Conservation (phyloP, 1,284 basidiomycete species). For the Moniliella sp. region DNA sequence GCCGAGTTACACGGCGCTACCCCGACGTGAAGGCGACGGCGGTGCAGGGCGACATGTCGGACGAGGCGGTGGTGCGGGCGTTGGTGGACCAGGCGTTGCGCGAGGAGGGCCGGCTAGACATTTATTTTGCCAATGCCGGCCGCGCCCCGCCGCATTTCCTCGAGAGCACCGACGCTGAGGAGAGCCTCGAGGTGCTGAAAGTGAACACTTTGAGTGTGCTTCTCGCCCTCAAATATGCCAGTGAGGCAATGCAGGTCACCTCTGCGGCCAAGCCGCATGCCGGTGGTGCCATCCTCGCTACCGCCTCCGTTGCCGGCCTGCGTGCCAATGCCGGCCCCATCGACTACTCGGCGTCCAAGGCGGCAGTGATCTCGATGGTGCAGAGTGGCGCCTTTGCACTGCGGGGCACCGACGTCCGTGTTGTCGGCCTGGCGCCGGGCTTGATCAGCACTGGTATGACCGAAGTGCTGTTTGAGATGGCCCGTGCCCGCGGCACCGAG, state of each 20-base stretch:
- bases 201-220: slow-evolving; percentile 58
- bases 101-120: slow-evolving; percentile 65
- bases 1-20: slow-evolving; percentile 48
- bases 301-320: slow-evolving; percentile 75
- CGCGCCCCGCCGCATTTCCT: slow-evolving; percentile 40
- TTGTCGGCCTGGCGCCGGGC: slow-evolving; percentile 75
- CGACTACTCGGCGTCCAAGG: slow-evolving; percentile 46
- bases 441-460: slow-evolving; percentile 69
- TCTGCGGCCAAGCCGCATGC: slow-evolving; percentile 43
- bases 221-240: slow-evolving; percentile 68
- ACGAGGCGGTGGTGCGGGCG: slow-evolving; percentile 48
- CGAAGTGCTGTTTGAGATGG: slow-evolving; percentile 48
- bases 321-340: slow-evolving; percentile 62
- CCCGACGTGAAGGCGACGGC: slow-evolving; percentile 42
- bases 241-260: slow-evolving; percentile 49
- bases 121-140: slow-evolving; percentile 64
- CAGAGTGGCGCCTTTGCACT: slow-evolving; percentile 60
- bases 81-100: slow-evolving; percentile 51
- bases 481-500: slow-evolving; percentile 49
- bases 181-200: slow-evolving; percentile 54
- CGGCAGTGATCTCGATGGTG: slow-evolving; percentile 50
- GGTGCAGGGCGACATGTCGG: slow-evolving; percentile 56
- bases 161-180: slow-evolving; percentile 44
- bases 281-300: slow-evolving; percentile 67
- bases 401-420: slow-evolving; percentile 57